These are phyloP conservation scores for Naganishia sp. DNA, from an alignment of 1,284 basidiomycete species.

Conservation along the genomic window DNA sequence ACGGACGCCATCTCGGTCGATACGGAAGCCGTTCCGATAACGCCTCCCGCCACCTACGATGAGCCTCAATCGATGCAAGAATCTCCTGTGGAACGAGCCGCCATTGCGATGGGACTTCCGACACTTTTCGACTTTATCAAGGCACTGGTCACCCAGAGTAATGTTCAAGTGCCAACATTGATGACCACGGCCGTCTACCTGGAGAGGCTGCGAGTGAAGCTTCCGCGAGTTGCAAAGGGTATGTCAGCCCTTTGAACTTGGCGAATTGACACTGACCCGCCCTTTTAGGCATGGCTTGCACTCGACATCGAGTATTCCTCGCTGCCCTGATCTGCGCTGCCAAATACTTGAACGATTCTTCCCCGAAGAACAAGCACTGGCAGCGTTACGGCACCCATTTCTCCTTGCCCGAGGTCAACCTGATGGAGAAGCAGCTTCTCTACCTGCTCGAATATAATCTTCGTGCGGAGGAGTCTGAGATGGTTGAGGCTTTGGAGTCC, in stretches of 20 bases:
- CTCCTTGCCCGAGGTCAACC: slow-evolving; percentile 66
- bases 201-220: slow-evolving; percentile 75
- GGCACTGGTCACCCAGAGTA: slow-evolving; percentile 76
- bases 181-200: slow-evolving; percentile 93
- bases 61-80: slow-evolving; percentile 17
- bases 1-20: slow-evolving; percentile 28
- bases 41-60: slow-evolving; percentile 27
- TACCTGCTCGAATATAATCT: slow-evolving; percentile 73
- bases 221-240: slow-evolving; percentile 87
- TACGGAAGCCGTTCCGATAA: slow-evolving; percentile 14
- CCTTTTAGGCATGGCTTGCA: slow-evolving; percentile 76
- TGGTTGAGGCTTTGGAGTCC: slow-evolving; percentile 83
- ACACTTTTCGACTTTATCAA: slow-evolving; percentile 83
- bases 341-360: slow-evolving; percentile 97
- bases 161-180: slow-evolving; percentile 89
- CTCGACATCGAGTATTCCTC: slow-evolving; percentile 92
- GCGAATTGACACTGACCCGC: background rate
- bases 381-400: slow-evolving; percentile 69
- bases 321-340: slow-evolving; percentile 93
- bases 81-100: slow-evolving; percentile 29
- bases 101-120: slow-evolving; percentile 55
- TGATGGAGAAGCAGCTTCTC: slow-evolving; percentile 95
- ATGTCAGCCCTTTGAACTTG: slow-evolving; percentile 8
- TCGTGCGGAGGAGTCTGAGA: slow-evolving; percentile 51
- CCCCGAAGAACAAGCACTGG: slow-evolving; percentile 96